Evolutionary conservation across 331 rosid species (phyloP), one percentile per base, ranked within the genome.

Genomic region (Pyrus hybrid): DNA sequence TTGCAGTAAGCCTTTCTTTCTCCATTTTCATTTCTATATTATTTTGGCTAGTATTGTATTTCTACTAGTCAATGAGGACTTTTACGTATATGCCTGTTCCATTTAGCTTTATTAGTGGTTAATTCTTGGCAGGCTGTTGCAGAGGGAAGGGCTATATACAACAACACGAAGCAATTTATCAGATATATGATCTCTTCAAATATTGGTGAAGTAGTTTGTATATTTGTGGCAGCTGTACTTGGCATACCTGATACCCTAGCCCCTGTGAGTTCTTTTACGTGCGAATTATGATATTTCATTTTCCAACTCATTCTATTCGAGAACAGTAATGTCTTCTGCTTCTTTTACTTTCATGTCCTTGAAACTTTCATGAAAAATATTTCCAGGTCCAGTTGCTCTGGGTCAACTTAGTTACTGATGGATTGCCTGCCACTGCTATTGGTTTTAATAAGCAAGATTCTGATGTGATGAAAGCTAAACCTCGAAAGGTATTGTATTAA

Each of bases 161-260:
- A 90, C 76, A 94, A 94, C 79, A 94, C 98, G 12, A 94, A 91
- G 83, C 98, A 94, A 77, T 94, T 94, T 79, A 94, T 94, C 79
- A 90, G 98, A 90, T 94, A 94, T 89, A 94, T 94, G 98, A 94
- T 94, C 68, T 94, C 98, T 82, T 94, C 98, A 71, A 94, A 94
- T 86, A 94, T 94, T 69, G 98, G 98, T 30, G 98, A 94, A 92
- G 99, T 94, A 51, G 97, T 94, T 58, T 94, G 99, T 88, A 94
- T 94, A 82, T 94, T 94, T 87, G 95, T 94, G 78, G 97, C 99
- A 73, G 99, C 99, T 73, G 95, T 90, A 80, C 99, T 94, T 83
- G 99, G 99, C 79, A 90, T 94, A 83, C 99, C 99, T 35, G 99
- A 94, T 76, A 94, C 99, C 45, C 92, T 94, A 53, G 97, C 97